phyloP scores from a whole-genome alignment of 2,329 filamentous ascomycete genomes.

The Cladosporium austrohemisphaericum region DNA sequence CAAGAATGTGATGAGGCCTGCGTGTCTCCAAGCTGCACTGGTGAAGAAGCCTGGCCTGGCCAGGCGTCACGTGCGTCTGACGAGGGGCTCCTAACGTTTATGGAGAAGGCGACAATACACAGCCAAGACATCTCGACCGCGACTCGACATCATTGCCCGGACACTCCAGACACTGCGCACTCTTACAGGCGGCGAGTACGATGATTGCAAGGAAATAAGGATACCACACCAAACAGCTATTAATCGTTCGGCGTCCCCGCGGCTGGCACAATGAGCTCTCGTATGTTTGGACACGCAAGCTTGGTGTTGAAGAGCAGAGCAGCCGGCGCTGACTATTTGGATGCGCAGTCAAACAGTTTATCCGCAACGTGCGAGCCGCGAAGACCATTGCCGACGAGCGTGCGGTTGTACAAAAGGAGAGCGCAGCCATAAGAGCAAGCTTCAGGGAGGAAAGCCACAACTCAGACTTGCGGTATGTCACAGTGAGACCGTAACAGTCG shows the following conservation, averaged over 20 bases:
- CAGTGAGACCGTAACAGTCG: constrained; percentile 2
- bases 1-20: too few relatives aligned
- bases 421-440: constrained; percentile 92
- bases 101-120: constrained; percentile 2
- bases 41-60: background rate
- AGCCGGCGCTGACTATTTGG: constrained; percentile 1
- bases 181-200: background rate
- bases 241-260: constrained; percentile 8
- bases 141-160: constrained; percentile 4
- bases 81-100: background rate
- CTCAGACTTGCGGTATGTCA: constrained; percentile 74
- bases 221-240: background rate
- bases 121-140: constrained; percentile 9
- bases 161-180: background rate
- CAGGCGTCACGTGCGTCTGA: background rate
- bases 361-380: constrained; percentile 95
- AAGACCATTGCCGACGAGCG: constrained; percentile 99
- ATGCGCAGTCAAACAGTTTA: constrained; percentile 90
- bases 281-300: constrained; percentile 13
- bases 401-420: constrained; percentile 98
- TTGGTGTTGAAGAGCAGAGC: background rate
- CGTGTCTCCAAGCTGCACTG: too few relatives aligned
- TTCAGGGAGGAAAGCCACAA: constrained; percentile 96
- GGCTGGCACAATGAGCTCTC: constrained; percentile 16
- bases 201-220: constrained; percentile 1